A percentile compares a stretch with the other conserved stretches of the same genome.
These are phyloP conservation scores for Volvariella surrecta DNA, from an alignment of 1,284 basidiomycete genomes.

Conservation along the genomic window DNA sequence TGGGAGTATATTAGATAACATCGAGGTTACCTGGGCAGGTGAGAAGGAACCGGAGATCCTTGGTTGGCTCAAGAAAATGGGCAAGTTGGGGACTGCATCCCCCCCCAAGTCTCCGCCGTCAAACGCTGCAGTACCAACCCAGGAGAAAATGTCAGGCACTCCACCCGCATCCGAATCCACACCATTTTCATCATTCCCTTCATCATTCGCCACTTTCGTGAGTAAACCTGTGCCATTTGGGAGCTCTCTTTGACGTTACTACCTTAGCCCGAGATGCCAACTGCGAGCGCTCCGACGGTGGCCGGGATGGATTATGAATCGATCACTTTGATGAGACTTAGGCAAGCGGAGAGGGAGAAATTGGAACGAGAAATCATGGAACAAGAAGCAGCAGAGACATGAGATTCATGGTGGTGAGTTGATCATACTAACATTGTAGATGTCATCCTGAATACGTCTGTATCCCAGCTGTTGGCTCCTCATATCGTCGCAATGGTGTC, in stretches of 20 bases:
- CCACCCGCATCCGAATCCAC: slow-evolving; percentile 20
- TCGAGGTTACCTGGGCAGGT: slow-evolving; percentile 62
- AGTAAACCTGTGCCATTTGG: slow-evolving; percentile 4
- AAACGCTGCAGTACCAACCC: slow-evolving; percentile 3
- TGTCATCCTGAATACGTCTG: no score
- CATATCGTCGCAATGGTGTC: no score
- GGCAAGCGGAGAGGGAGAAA: slow-evolving; percentile 71
- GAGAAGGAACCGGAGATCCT: slow-evolving; percentile 71
- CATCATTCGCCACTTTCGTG: slow-evolving; percentile 40
- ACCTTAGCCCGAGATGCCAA: slow-evolving; percentile 19
- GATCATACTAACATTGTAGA: no score
- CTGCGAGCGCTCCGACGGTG: slow-evolving; percentile 19
- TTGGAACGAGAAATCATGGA: slow-evolving; percentile 72
- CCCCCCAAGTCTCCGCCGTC: slow-evolving; percentile 7
- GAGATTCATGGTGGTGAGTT: slow-evolving; percentile 1
- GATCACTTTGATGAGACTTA: slow-evolving; percentile 71
- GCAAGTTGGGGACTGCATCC: slow-evolving; percentile 35
- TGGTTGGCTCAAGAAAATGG: slow-evolving; percentile 65
- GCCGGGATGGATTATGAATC: slow-evolving; percentile 69
- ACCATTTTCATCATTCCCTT: slow-evolving; percentile 47
- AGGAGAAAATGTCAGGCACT: slow-evolving; percentile 1
- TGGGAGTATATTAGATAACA: slow-evolving; percentile 41
- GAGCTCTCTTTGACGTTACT: slow-evolving; percentile 1
- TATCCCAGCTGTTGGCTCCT: no score
- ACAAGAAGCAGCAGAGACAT: slow-evolving; percentile 38